Conservation (phyloP, 495 filamentous ascomycete genomes). For the Hypoxylon cercidicola region DNA sequence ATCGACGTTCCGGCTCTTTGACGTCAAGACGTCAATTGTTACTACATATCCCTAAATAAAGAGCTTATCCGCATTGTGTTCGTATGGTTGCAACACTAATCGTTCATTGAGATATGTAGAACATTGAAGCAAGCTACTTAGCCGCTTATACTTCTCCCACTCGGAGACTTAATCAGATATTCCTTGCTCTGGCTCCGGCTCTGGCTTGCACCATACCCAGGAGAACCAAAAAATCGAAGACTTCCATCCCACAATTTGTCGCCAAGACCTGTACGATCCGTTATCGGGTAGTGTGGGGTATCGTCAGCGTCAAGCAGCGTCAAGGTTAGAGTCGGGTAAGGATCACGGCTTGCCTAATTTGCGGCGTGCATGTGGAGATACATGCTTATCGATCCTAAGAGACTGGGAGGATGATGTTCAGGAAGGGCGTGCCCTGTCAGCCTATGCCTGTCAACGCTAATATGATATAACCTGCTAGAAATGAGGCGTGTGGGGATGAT, state of each 20-base stretch:
- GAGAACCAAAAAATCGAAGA: constrained; percentile 8
- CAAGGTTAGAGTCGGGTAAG: constrained; percentile 2
- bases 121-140: not conserved
- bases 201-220: constrained; percentile 22
- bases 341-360: constrained; percentile 21
- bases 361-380: no score
- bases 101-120: not conserved
- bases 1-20: constrained; percentile 14
- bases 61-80: not conserved
- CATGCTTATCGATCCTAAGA: no score
- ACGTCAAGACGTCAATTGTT: constrained; percentile 19
- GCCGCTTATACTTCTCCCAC: not conserved
- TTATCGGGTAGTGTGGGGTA: constrained; percentile 41
- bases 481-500: not conserved
- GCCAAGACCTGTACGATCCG: constrained; percentile 32
- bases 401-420: no score
- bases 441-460: no score
- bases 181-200: constrained; percentile 4
- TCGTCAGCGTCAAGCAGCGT: constrained; percentile 2
- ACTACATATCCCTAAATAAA: not conserved
- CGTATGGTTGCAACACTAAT: not conserved
- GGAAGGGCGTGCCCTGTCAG: no score
- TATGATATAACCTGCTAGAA: no score
- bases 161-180: constrained; percentile 1
- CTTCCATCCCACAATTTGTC: constrained; percentile 30